phyloP scores from a whole-genome alignment of 2,329 filamentous ascomycete genomes.

The Byssothecium circinans region DNA sequence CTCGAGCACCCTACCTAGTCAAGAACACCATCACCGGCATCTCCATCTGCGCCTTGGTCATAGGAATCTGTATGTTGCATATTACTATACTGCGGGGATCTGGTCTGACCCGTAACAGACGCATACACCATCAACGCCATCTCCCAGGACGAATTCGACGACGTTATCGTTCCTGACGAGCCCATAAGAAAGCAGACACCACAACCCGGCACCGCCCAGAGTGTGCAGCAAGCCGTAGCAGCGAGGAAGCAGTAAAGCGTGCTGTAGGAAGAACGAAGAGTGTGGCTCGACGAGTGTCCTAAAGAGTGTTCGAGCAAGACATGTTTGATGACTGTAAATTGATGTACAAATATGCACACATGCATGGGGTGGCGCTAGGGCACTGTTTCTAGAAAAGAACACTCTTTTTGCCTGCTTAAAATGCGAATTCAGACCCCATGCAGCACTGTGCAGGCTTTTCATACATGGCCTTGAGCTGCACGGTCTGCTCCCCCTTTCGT shows the following conservation, averaged over 20 bases:
- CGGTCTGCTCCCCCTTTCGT: conserved; percentile 3
- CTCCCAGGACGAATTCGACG: conserved; percentile 94
- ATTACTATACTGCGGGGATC: neutral
- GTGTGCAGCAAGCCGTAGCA: conserved; percentile 34
- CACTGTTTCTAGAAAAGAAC: neutral
- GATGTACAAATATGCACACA: conserved; percentile 29
- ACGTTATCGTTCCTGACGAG: conserved; percentile 83
- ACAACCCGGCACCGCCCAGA: conserved; percentile 25
- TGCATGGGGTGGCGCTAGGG: conserved; percentile 36
- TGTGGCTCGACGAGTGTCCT: neutral
- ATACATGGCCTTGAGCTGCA: conserved; percentile 1
- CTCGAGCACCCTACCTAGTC: conserved; percentile 86
- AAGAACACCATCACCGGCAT: conserved; percentile 84
- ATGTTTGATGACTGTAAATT: conserved; percentile 18
- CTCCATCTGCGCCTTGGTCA: conserved; percentile 73
- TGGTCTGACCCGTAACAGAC: conserved; percentile 50
- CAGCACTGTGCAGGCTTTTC: no score
- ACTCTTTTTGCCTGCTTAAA: neutral
- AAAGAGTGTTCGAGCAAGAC: neutral
- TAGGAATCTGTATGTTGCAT: conserved; percentile 72
- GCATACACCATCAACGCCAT: conserved; percentile 77
- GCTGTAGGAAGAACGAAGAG: neutral
- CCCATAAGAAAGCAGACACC: conserved; percentile 54
- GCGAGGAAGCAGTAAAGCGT: conserved; percentile 25
- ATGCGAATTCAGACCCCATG: no score